These are phyloP conservation scores for Cryphonectria carpinicola DNA, from an alignment of 2,329 filamentous ascomycete genomes.

Conservation along the genomic window DNA sequence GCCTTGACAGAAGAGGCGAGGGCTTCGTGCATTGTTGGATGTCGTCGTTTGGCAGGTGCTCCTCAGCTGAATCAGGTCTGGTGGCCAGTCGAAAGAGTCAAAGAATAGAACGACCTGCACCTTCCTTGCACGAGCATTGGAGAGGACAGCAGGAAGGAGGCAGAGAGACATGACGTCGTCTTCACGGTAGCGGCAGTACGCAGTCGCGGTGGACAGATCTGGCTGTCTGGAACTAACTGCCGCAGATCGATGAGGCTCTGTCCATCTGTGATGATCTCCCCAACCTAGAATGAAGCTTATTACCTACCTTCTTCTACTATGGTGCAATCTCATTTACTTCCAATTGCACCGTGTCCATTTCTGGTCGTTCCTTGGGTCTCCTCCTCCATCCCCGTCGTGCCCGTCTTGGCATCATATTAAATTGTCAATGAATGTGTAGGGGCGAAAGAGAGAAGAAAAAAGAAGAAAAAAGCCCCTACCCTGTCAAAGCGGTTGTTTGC, in stretches of 20 bases:
- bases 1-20: background rate
- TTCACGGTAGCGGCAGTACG: background rate
- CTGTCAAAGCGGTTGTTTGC: conserved; percentile 15
- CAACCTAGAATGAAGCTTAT: conserved; percentile 6
- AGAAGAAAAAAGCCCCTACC: conserved; percentile 11
- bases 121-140: background rate
- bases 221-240: background rate
- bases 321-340: background rate
- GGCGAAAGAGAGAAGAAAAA: conserved; percentile 1
- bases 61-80: too few species aligned
- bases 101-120: background rate
- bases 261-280: conserved; percentile 19
- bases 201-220: background rate
- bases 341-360: background rate
- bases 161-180: background rate
- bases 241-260: conserved; percentile 27
- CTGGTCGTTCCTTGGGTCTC: background rate
- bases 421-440: conserved; percentile 7
- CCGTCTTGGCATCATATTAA: conserved; percentile 4
- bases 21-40: background rate
- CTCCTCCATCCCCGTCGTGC: background rate
- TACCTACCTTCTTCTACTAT: background rate
- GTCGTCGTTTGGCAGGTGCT: background rate
- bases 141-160: background rate
- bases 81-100: background rate